Conservation (phyloP, 768 basidiomycete genomes). For the Sporobolomyces pararoseus region DNA sequence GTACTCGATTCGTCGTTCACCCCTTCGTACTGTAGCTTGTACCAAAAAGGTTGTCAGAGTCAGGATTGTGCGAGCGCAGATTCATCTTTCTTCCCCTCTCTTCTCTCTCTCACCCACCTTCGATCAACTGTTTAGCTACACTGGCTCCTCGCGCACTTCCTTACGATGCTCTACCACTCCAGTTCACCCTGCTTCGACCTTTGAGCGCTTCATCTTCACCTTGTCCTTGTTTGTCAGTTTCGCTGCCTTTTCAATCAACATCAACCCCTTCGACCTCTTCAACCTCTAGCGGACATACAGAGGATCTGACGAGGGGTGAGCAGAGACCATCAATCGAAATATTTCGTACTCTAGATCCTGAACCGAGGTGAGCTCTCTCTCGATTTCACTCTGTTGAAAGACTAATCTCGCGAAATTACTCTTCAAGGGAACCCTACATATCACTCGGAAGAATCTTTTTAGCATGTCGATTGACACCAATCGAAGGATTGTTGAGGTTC, state of each 20-base stretch:
- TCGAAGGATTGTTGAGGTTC: conserved; percentile 30
- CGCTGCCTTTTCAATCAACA: conserved; percentile 5
- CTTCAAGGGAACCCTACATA: conserved; percentile 40
- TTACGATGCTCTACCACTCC: conserved; percentile 15
- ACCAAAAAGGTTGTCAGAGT: no score
- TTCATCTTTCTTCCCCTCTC: neutral
- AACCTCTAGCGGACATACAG: neutral
- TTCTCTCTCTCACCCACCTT: neutral
- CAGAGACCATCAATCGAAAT: neutral
- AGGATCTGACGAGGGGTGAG: neutral
- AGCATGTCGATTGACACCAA: conserved; percentile 14
- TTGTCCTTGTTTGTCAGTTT: neutral
- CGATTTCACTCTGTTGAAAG: neutral
- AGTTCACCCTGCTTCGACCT: conserved; percentile 1
- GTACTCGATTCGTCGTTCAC: no score
- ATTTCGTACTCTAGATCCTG: conserved; percentile 25
- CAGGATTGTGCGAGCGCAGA: no score
- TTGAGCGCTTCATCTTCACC: neutral
- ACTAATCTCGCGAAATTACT: no score
- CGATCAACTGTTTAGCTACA: no score
- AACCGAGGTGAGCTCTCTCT: neutral
- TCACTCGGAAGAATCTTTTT: conserved; percentile 29
- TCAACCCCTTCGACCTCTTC: neutral
- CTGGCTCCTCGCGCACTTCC: neutral
- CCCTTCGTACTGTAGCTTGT: no score